These are phyloP conservation scores for Labyrinthula sp. DNA, from an alignment of 352 stramenopile species.

Conservation along the genomic window DNA sequence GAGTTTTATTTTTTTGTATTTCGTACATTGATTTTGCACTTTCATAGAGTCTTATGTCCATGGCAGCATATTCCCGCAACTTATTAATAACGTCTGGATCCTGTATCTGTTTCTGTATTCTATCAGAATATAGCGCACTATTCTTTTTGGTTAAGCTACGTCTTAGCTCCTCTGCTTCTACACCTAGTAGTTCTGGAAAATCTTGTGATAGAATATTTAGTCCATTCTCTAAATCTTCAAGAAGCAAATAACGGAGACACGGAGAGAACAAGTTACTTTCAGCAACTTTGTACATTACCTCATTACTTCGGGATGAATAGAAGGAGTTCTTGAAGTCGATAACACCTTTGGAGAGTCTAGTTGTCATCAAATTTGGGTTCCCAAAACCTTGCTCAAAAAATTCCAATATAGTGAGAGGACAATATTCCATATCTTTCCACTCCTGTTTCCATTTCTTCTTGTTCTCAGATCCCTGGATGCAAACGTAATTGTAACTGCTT, in stretches of 20 bases:
- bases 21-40: constrained; percentile 7
- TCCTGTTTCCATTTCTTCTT: constrained; percentile 23
- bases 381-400: constrained; percentile 6
- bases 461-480: constrained; percentile 8
- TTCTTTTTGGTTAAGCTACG: constrained; percentile 5
- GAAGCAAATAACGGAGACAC: constrained; percentile 16
- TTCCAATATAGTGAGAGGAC: constrained; percentile 21
- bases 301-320: no score
- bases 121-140: constrained; percentile 3
- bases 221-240: constrained; percentile 9
- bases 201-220: no score
- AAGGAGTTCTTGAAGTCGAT: no score
- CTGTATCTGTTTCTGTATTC: constrained; percentile 16
- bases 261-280: constrained; percentile 14
- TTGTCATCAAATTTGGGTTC: constrained; percentile 9
- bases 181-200: no score
- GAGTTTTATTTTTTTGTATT: constrained; percentile 4
- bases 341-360: constrained; percentile 6
- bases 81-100: constrained; percentile 7
- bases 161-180: background rate
- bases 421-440: constrained; percentile 1
- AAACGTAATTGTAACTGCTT: constrained; percentile 30
- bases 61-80: constrained; percentile 1
- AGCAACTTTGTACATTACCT: background rate
- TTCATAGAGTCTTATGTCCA: constrained; percentile 25